These are phyloP conservation scores for Vanrija pseudolonga DNA, from an alignment of 1,284 basidiomycete species.

Conservation along the genomic window DNA sequence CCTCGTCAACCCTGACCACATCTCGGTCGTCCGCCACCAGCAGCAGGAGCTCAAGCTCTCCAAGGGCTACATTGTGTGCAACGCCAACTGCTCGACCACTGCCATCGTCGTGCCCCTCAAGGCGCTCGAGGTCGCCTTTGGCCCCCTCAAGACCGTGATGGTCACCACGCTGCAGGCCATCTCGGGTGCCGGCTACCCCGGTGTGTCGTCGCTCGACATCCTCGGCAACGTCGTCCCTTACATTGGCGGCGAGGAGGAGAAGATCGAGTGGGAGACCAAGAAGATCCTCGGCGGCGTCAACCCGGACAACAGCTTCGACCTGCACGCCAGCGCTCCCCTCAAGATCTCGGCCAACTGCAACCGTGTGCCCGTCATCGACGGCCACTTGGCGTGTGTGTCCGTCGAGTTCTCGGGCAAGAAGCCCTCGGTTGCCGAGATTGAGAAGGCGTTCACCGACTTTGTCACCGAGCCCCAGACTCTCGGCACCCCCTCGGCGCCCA, in stretches of 20 bases:
- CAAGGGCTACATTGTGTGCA: constrained; percentile 94
- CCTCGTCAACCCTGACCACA: constrained; percentile 86
- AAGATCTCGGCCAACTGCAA: constrained; percentile 88
- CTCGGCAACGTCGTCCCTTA: constrained; percentile 57
- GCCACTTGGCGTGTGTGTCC: constrained; percentile 83
- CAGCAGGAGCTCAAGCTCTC: constrained; percentile 65
- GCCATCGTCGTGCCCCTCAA: constrained; percentile 87
- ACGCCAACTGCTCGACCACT: constrained; percentile 98
- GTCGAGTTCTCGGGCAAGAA: constrained; percentile 74
- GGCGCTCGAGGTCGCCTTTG: constrained; percentile 88
- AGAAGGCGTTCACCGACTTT: constrained; percentile 72
- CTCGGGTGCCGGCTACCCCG: constrained; percentile 95
- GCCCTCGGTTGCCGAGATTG: constrained; percentile 82
- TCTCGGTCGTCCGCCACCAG: constrained; percentile 82
- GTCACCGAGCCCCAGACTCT: constrained; percentile 74
- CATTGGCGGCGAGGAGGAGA: constrained; percentile 84
- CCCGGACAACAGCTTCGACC: constrained; percentile 67
- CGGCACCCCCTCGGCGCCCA: constrained; percentile 79
- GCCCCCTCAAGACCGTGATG: constrained; percentile 83
- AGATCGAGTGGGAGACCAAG: constrained; percentile 96
- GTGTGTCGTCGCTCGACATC: constrained; percentile 85
- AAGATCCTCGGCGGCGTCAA: constrained; percentile 89
- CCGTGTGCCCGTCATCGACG: constrained; percentile 88
- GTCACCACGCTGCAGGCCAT: constrained; percentile 98
- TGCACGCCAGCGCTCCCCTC: constrained; percentile 72